phyloP scores from a whole-genome alignment of 768 basidiomycete species.

The Clathrus columnatus region DNA sequence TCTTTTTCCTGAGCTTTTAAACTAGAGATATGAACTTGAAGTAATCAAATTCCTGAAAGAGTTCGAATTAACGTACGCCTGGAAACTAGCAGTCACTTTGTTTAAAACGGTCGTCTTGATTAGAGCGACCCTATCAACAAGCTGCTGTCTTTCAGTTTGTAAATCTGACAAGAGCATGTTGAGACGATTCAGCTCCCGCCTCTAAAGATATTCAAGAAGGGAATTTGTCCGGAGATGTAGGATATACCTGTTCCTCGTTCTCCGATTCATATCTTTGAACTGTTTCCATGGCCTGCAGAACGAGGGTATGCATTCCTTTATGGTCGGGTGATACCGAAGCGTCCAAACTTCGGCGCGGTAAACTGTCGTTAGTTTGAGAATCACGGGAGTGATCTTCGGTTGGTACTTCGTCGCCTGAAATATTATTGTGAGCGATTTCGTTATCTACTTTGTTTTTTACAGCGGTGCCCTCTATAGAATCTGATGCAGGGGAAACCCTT shows the following conservation, averaged over 20 bases:
- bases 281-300: constrained; percentile 9
- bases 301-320: constrained; percentile 8
- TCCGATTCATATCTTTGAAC: constrained; percentile 8
- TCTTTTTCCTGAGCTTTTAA: neutral
- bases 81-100: neutral
- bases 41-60: no score
- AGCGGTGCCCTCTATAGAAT: no score
- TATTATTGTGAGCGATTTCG: no score
- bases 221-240: neutral
- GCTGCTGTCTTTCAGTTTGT: neutral
- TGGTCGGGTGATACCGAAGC: no score
- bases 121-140: neutral
- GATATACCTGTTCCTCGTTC: constrained; percentile 2
- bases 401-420: no score
- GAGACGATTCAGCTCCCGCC: constrained; percentile 1
- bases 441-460: no score
- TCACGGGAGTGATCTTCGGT: no score
- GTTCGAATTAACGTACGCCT: neutral
- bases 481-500: no score
- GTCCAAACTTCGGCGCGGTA: no score
- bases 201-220: neutral
- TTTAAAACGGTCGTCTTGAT: constrained; percentile 1
- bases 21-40: neutral
- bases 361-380: no score
- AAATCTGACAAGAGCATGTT: neutral